phyloP scores from a whole-genome alignment of 306 rosid genomes.

The Abrus precatorius region DNA sequence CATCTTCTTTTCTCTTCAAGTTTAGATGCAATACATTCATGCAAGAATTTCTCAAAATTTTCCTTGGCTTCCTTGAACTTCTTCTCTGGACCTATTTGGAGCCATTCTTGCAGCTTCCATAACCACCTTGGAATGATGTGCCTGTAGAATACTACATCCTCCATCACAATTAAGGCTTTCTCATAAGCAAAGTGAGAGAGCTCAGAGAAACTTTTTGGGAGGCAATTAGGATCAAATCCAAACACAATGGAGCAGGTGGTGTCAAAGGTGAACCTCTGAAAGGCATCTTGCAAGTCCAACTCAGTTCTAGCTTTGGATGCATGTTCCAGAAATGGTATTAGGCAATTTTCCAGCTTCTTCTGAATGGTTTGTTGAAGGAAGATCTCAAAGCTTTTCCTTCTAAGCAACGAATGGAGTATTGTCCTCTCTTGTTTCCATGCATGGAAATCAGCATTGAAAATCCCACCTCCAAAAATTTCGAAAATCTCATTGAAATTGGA shows the following conservation, averaged over 20 bases:
- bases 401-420: constrained; percentile 7
- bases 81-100: constrained; percentile 37
- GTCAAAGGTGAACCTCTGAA: constrained; percentile 8
- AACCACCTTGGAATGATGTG: constrained; percentile 31
- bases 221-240: constrained; percentile 51
- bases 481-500: constrained; percentile 34
- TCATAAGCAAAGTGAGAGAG: constrained; percentile 24
- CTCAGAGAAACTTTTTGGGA: constrained; percentile 19
- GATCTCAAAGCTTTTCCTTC: not conserved
- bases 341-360: constrained; percentile 40
- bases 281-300: constrained; percentile 53
- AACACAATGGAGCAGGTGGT: not conserved
- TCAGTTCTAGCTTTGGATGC: not conserved
- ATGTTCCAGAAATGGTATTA: constrained; percentile 51
- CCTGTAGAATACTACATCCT: constrained; percentile 26
- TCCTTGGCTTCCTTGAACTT: not conserved
- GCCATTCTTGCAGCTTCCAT: constrained; percentile 50
- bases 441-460: constrained; percentile 30
- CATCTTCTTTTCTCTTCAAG: constrained; percentile 19
- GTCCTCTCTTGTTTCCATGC: constrained; percentile 37
- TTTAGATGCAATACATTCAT: constrained; percentile 29
- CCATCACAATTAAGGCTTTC: constrained; percentile 34
- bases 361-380: not conserved
- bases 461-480: constrained; percentile 37
- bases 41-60: constrained; percentile 45